These are phyloP conservation scores for Lasiodiplodia theobromae DNA, from an alignment of 2,329 filamentous ascomycete genomes.

Conservation along the genomic window DNA sequence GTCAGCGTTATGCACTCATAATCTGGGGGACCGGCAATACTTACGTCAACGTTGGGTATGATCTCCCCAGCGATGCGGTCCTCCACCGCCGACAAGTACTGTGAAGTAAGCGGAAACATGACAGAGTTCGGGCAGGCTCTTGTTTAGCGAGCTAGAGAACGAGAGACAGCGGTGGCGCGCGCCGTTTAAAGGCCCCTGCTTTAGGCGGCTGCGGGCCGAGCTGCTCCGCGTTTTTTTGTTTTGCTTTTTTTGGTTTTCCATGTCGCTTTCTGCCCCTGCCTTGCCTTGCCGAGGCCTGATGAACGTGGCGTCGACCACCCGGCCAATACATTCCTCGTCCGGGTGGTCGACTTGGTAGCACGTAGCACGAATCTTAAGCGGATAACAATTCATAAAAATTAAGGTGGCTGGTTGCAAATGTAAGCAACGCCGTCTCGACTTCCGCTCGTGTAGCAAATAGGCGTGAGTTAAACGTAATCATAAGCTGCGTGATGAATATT, in stretches of 20 bases:
- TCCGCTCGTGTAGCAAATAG: too few species aligned
- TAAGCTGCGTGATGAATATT: too few species aligned
- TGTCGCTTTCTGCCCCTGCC: too few species aligned
- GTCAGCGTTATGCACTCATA: not conserved
- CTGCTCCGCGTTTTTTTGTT: not conserved
- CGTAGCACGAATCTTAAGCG: too few species aligned
- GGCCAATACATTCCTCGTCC: not conserved
- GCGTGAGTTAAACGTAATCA: too few species aligned
- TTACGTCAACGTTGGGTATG: not conserved
- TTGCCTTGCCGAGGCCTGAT: not conserved
- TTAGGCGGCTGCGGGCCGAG: not conserved
- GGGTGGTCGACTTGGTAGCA: not conserved
- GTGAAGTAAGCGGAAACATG: not conserved
- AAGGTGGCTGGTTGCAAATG: too few species aligned
- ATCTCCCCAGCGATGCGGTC: not conserved
- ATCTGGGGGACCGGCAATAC: not conserved
- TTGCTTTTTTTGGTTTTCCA: too few species aligned
- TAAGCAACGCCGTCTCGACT: too few species aligned
- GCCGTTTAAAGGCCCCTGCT: not conserved
- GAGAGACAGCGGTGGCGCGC: not conserved
- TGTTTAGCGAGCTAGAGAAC: not conserved
- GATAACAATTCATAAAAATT: too few species aligned
- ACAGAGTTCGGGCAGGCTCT: not conserved
- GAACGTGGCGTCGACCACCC: not conserved
- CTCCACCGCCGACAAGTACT: not conserved